Evolutionary conservation across 2,329 filamentous ascomycete genomes (phyloP).

Genomic region (Colletotrichum melonis): DNA sequence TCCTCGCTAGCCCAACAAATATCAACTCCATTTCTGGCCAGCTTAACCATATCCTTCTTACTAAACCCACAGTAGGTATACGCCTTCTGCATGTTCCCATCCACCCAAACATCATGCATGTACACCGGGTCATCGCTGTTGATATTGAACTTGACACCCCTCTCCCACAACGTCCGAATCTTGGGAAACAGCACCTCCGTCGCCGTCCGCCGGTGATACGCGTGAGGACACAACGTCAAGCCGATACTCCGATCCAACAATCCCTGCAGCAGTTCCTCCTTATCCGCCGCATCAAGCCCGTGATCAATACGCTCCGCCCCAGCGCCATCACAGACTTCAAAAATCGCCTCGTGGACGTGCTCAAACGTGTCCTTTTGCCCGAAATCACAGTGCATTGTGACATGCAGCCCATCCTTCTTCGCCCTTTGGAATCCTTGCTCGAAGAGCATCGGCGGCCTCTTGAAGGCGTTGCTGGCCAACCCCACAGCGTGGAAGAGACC

Average conservation of each 20-base stretch:
- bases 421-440: slow-evolving; percentile 51
- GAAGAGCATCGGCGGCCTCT: slow-evolving; percentile 57
- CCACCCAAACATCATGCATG: slow-evolving; percentile 61
- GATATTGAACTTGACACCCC: slow-evolving; percentile 75
- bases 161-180: slow-evolving; percentile 70
- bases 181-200: slow-evolving; percentile 56
- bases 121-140: slow-evolving; percentile 82
- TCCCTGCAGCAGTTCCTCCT: slow-evolving; percentile 67
- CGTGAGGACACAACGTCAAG: slow-evolving; percentile 75
- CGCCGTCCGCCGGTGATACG: slow-evolving; percentile 54
- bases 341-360: slow-evolving; percentile 52
- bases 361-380: slow-evolving; percentile 59
- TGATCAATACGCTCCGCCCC: slow-evolving; percentile 78
- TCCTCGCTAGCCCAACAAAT: slow-evolving; percentile 58
- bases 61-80: slow-evolving; percentile 53
- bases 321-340: slow-evolving; percentile 43
- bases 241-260: slow-evolving; percentile 69
- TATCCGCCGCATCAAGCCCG: slow-evolving; percentile 73
- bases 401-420: slow-evolving; percentile 51
- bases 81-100: slow-evolving; percentile 58
- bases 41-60: slow-evolving; percentile 53
- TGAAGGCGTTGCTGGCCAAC: slow-evolving; percentile 58
- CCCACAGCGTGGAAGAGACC: slow-evolving; percentile 58
- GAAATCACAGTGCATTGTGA: slow-evolving; percentile 63
- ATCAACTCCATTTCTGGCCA: slow-evolving; percentile 55